These are phyloP conservation scores for Punica granatum DNA, from an alignment of 345 rosid species.

Conservation along the genomic window DNA sequence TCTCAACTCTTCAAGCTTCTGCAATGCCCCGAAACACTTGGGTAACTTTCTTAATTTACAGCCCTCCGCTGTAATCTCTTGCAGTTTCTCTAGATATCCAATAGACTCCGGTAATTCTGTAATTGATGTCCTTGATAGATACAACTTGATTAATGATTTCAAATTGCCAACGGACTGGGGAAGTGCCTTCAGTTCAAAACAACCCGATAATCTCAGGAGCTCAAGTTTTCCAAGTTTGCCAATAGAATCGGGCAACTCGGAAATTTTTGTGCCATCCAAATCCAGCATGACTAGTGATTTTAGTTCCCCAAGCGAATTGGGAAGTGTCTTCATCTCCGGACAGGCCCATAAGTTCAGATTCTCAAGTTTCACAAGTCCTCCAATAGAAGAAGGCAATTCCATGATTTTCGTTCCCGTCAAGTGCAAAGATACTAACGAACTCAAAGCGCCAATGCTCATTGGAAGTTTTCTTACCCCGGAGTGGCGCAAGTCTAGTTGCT, in stretches of 20 bases:
- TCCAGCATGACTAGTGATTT: constrained; percentile 1
- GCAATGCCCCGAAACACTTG: background rate
- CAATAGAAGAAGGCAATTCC: constrained; percentile 7
- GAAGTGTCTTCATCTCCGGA: background rate
- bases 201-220: background rate
- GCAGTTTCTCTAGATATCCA: background rate
- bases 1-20: constrained; percentile 2
- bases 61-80: background rate
- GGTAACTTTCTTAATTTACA: background rate
- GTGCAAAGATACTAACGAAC: background rate
- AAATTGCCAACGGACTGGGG: constrained; percentile 11
- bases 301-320: constrained; percentile 4
- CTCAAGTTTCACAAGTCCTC: background rate
- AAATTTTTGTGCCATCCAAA: background rate
- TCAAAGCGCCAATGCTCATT: background rate
- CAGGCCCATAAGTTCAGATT: background rate
- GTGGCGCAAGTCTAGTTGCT: background rate
- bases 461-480: background rate
- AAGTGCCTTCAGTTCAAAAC: background rate
- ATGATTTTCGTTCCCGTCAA: background rate
- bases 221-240: constrained; percentile 5
- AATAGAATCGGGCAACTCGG: background rate
- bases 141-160: background rate
- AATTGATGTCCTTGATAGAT: background rate
- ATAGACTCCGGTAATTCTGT: constrained; percentile 5